These are phyloP conservation scores for Daldinia bambusicola DNA, from an alignment of 495 filamentous ascomycete species.

Conservation along the genomic window DNA sequence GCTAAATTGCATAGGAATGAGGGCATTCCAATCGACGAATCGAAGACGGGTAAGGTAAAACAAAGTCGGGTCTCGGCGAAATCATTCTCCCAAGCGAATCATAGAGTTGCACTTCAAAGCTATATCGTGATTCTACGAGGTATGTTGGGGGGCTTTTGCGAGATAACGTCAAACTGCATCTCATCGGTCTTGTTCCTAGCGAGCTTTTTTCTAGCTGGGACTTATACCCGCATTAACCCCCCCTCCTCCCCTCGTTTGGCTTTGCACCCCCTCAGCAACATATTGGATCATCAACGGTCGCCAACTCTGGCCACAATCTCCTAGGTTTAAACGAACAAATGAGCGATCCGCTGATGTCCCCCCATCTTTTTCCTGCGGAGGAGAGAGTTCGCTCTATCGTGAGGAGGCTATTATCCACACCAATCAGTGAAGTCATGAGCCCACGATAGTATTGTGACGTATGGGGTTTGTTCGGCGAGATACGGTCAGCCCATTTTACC, in stretches of 20 bases:
- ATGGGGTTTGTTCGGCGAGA: conserved; percentile 36
- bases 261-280: conserved; percentile 18
- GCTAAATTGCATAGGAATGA: conserved; percentile 38
- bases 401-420: conserved; percentile 42
- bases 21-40: conserved; percentile 10
- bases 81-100: conserved; percentile 44
- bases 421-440: conserved; percentile 43
- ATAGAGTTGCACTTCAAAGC: conserved; percentile 13
- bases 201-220: conserved; percentile 9
- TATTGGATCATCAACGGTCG: conserved; percentile 34
- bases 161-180: conserved; percentile 16
- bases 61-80: conserved; percentile 40
- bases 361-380: conserved; percentile 15
- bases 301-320: conserved; percentile 24
- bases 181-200: conserved; percentile 34
- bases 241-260: conserved; percentile 5
- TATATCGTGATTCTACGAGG: neutral
- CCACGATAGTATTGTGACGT: conserved; percentile 20
- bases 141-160: conserved; percentile 16
- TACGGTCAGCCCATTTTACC: conserved; percentile 26
- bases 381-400: conserved; percentile 16
- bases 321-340: conserved; percentile 43
- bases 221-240: conserved; percentile 10
- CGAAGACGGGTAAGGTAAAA: neutral
- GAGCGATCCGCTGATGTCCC: conserved; percentile 21